Evolutionary conservation across 345 rosid species (phyloP).

Genomic region (Eutrema yunnanense): DNA sequence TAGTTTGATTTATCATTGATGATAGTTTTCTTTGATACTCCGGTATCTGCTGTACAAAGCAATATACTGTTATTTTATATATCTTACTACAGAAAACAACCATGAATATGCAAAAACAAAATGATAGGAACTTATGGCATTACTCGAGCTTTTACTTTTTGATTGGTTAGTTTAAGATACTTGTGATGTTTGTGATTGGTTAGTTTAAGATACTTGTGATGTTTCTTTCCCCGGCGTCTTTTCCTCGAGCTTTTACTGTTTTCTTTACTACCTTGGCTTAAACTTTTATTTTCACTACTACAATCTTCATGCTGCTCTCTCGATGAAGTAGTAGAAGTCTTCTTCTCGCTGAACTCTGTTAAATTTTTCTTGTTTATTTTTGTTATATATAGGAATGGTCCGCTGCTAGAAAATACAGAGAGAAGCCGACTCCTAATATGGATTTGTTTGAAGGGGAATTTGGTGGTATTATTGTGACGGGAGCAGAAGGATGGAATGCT

Average conservation of each 20-base stretch:
- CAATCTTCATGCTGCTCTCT: slow-evolving; percentile 2
- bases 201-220: slow-evolving; percentile 51
- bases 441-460: too few relatives aligned
- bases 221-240: slow-evolving; percentile 39
- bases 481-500: too few relatives aligned
- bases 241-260: slow-evolving; percentile 41
- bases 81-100: slow-evolving; percentile 18
- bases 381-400: too few relatives aligned
- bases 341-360: slow-evolving; percentile 43
- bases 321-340: slow-evolving; percentile 1
- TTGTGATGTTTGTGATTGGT: slow-evolving; percentile 42
- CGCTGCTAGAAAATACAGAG: too few relatives aligned
- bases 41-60: slow-evolving; percentile 33
- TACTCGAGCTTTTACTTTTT: too few relatives aligned
- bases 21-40: slow-evolving; percentile 40
- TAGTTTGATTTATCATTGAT: too few relatives aligned
- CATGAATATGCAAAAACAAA: not conserved
- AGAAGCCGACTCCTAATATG: too few relatives aligned
- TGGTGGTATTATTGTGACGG: too few relatives aligned
- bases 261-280: slow-evolving; percentile 34
- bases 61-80: slow-evolving; percentile 28
- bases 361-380: too few relatives aligned
- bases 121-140: not conserved
- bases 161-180: too few relatives aligned
- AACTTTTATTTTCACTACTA: slow-evolving; percentile 22